Evolutionary conservation across 169 alveolate species (phyloP), one percentile per base, ranked within the genome.

Genomic region (Cryptosporidium bovis): DNA sequence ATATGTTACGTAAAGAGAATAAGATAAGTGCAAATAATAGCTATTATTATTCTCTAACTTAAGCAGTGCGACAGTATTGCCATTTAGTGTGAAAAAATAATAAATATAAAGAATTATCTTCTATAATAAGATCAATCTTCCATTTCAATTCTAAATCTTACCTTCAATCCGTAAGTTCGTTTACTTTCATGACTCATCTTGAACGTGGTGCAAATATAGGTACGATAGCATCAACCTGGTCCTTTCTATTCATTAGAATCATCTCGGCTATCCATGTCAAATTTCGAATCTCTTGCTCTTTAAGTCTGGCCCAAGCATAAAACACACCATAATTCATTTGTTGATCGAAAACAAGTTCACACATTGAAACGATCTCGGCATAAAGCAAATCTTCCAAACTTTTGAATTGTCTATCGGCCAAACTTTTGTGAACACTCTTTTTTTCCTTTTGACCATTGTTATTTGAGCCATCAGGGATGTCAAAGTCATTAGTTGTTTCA

Each of bases 251-350:
- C 90, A 94, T 91, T 48, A 93, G 90, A 82, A 92, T 92, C 99
- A 98, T 97, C 84, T 98, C 99, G 44, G 99, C 98, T 53, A 98
- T 95, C 99, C 99, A 97, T 50, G 97, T 95, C 56, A 97, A 93
- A 90, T 97, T 98, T 87, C 99, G 93, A 83, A 98, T 97, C 94
- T 98, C 99, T 91, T 97, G 98, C 90, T 97, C 99, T 91, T 96
- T 97, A 68, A 98, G 96, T 91, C 97, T 98, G 56, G 97, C 96
- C 97, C 98, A 98, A 15, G 99, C 98, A 93, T 97, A 97, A 94
- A 97, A 97, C 53, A 96, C 97, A 27, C 99, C 99, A 83, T 93
- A 94, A 90, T 97, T 99, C 90, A 97, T 95, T 87, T 97, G 99
- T 84, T 96, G 97, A 71, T 98, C 99, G 90, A 97, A 98, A 36